A percentile compares a stretch with the other conserved stretches of the same genome.
These are phyloP conservation scores for Vigna hirtella DNA, from an alignment of 306 rosid genomes.

Conservation along the genomic window DNA sequence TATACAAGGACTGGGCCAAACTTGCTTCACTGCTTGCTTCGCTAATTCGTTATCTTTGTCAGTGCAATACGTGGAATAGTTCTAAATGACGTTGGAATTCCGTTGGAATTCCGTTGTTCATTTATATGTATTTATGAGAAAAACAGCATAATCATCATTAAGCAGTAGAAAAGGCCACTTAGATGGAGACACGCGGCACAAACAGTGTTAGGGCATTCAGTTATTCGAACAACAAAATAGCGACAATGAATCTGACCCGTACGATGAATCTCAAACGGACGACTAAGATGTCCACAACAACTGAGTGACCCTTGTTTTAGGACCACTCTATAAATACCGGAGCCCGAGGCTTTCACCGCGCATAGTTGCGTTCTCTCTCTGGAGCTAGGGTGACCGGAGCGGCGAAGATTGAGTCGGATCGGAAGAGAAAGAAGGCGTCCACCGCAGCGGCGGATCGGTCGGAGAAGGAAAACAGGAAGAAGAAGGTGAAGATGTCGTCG, in stretches of 20 bases:
- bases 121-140: neutral
- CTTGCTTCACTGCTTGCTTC: no score
- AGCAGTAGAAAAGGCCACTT: neutral
- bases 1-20: no score
- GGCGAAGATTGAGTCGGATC: slow-evolving; percentile 82
- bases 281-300: slow-evolving; percentile 31
- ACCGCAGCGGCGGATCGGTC: slow-evolving; percentile 60
- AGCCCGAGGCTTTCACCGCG: neutral
- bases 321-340: slow-evolving; percentile 34
- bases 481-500: slow-evolving; percentile 69
- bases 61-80: no score
- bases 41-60: no score
- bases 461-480: slow-evolving; percentile 51
- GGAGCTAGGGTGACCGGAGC: slow-evolving; percentile 4
- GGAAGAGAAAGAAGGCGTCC: slow-evolving; percentile 78
- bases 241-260: slow-evolving; percentile 18
- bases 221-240: neutral
- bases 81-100: neutral
- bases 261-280: slow-evolving; percentile 15
- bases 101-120: neutral
- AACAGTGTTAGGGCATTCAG: neutral
- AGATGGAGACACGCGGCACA: neutral
- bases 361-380: neutral
- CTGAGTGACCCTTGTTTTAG: neutral
- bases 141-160: neutral